Evolutionary conservation across 2,329 filamentous ascomycete genomes (phyloP), one percentile per base, ranked within the genome.

Genomic region (Phyllosticta citrichinensis): DNA sequence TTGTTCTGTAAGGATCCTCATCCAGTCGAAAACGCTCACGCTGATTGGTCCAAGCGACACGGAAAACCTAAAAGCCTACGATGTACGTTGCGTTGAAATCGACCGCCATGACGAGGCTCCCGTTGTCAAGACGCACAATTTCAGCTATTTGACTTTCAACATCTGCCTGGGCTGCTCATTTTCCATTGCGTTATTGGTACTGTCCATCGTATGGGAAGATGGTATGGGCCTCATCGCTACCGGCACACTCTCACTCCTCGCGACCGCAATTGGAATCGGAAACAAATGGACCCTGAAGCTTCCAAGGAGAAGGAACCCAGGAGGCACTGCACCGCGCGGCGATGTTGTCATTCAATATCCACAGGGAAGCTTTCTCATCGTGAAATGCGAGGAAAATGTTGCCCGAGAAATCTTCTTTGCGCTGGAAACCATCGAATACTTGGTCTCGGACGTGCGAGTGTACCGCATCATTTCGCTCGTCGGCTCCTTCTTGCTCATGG

Each of bases 341-440:
- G 77, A 81, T 58, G 74, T 79, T 0, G 77, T 81, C 0, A 79
- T 81, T 40, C 72, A 78, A 17, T 80, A 81, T 64, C 76, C 77
- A 0, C 80, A 79, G 62, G 79, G 79, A 40, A 77, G 73, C 63
- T 81, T 79, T 62, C 70, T 81, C 14, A 70, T 81, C 4, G 76
- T 81, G 3, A 72, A 74, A 40, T 81, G 79, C 64, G 67, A 73
- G n/a, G 79, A 81, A 62, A 69, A 78, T 3, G 74, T 80, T 1
- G 78, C 79, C 2, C 71, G 79, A 14, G 78, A 81, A 64, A 70
- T 81, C 0, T 81, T 78, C 66, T 81, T 81, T 63, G 78, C 79
- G 3, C 79, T 78, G 0, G 79, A 80, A 65, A 73, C 75, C 54
- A 79, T 81, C 60, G 67, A 77, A 11, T 81, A 81, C 64, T 64